Conservation (phyloP, 2,329 filamentous ascomycete genomes). For the Sclerotinia spermophila region DNA sequence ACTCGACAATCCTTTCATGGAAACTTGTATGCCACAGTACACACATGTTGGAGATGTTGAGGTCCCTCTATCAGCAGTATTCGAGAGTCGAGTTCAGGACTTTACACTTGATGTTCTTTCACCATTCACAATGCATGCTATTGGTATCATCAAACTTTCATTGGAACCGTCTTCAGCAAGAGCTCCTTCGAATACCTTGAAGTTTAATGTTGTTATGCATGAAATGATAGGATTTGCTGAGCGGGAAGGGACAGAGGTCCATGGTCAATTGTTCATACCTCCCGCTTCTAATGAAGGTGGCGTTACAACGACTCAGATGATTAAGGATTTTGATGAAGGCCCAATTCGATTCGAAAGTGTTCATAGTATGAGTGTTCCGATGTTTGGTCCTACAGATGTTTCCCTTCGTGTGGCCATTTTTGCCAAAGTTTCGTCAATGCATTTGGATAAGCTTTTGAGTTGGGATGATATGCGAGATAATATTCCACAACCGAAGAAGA, state of each 20-base stretch:
- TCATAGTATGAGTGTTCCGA: constrained; percentile 92
- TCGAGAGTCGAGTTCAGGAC: constrained; percentile 91
- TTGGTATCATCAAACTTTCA: constrained; percentile 86
- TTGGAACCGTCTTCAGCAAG: constrained; percentile 91
- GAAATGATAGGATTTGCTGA: constrained; percentile 93
- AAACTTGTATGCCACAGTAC: constrained; percentile 86
- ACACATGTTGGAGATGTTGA: constrained; percentile 91
- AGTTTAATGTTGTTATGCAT: constrained; percentile 99
- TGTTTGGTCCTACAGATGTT: constrained; percentile 70
- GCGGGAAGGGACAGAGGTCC: constrained; percentile 90
- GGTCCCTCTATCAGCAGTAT: constrained; percentile 87
- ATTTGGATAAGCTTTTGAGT: constrained; percentile 93
- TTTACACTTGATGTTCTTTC: constrained; percentile 88
- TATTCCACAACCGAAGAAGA: constrained; percentile 55
- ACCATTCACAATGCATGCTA: constrained; percentile 84
- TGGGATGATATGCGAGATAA: constrained; percentile 98
- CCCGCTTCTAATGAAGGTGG: constrained; percentile 86
- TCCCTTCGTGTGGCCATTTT: constrained; percentile 86
- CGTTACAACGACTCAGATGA: constrained; percentile 92
- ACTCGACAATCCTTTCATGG: constrained; percentile 88
- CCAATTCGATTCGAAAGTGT: constrained; percentile 94
- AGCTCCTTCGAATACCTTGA: constrained; percentile 85
- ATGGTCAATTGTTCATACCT: constrained; percentile 94
- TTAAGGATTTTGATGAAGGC: constrained; percentile 88
- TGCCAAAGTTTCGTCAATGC: constrained; percentile 85